These are phyloP conservation scores for Bacterosira constricta DNA, from an alignment of 108 stramenopile species.

Conservation along the genomic window DNA sequence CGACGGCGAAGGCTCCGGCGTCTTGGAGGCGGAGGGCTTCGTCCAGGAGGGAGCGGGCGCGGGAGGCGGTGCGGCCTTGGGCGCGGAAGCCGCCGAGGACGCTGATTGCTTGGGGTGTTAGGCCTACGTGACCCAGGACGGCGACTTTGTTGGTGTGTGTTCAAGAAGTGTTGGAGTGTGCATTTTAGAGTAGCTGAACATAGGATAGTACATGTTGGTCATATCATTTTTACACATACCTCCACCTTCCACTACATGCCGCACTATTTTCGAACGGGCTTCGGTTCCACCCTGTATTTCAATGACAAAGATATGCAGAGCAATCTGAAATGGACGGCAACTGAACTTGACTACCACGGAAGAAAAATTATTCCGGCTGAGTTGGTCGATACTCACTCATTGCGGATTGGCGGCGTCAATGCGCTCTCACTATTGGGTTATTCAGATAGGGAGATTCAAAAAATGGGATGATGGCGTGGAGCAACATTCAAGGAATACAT, in stretches of 20 bases:
- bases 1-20: slow-evolving; percentile 94
- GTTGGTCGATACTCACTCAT: too few relatives aligned
- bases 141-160: slow-evolving; percentile 65
- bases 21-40: slow-evolving; percentile 95
- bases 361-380: too few relatives aligned
- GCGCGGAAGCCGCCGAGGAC: slow-evolving; percentile 98
- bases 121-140: slow-evolving; percentile 97
- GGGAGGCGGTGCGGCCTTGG: slow-evolving; percentile 94
- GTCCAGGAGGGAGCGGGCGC: slow-evolving; percentile 84
- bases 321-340: too few relatives aligned
- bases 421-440: too few relatives aligned
- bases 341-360: too few relatives aligned
- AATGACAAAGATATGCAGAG: neutral
- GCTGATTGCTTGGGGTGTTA: slow-evolving; percentile 96
- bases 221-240: slow-evolving; percentile 42
- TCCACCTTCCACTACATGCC: slow-evolving; percentile 91
- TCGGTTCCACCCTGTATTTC: slow-evolving; percentile 69
- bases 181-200: neutral
- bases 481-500: too few relatives aligned
- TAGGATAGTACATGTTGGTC: neutral
- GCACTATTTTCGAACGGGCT: slow-evolving; percentile 69
- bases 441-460: too few relatives aligned
- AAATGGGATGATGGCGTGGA: too few relatives aligned
- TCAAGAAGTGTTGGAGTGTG: neutral
- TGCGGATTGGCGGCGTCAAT: too few relatives aligned